phyloP scores from a whole-genome alignment of 2,329 filamentous ascomycete species.

The Thelonectria olida region DNA sequence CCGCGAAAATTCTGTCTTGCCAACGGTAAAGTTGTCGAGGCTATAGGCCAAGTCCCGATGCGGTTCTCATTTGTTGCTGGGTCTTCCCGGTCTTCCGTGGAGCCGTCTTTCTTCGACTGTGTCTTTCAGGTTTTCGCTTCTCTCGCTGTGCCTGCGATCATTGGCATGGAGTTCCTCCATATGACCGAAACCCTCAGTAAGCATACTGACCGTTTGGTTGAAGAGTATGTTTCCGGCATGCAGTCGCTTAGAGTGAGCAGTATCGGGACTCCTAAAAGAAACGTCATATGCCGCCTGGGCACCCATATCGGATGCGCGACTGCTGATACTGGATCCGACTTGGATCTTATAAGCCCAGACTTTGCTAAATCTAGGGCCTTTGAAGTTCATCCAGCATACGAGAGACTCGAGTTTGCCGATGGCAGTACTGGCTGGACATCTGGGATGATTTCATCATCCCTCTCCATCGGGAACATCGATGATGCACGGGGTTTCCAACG shows the following conservation, averaged over 20 bases:
- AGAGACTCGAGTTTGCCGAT: not conserved
- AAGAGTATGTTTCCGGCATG: not conserved
- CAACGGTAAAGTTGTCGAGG: not conserved
- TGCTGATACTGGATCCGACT: conserved; percentile 9
- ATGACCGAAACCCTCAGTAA: not conserved
- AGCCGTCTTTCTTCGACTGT: not conserved
- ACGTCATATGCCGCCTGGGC: not conserved
- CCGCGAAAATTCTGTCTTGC: not conserved
- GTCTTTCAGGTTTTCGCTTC: conserved; percentile 2
- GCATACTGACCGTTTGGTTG: not conserved
- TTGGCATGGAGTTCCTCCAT: conserved; percentile 5
- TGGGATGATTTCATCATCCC: not conserved
- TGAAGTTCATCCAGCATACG: not conserved
- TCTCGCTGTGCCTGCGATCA: conserved; percentile 9
- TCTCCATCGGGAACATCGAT: not conserved
- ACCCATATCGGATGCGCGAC: not conserved
- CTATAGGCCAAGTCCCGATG: not conserved
- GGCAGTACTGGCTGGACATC: not conserved
- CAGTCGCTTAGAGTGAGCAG: not conserved
- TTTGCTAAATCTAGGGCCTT: not conserved
- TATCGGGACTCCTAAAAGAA: not conserved
- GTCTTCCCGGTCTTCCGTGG: too few relatives aligned
- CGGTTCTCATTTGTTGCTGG: not conserved
- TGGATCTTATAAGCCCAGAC: not conserved
- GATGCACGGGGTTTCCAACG: not conserved